Base-by-base conservation (phyloP, 2,329 filamentous ascomycete species). In the Leptographium flavum region DNA sequence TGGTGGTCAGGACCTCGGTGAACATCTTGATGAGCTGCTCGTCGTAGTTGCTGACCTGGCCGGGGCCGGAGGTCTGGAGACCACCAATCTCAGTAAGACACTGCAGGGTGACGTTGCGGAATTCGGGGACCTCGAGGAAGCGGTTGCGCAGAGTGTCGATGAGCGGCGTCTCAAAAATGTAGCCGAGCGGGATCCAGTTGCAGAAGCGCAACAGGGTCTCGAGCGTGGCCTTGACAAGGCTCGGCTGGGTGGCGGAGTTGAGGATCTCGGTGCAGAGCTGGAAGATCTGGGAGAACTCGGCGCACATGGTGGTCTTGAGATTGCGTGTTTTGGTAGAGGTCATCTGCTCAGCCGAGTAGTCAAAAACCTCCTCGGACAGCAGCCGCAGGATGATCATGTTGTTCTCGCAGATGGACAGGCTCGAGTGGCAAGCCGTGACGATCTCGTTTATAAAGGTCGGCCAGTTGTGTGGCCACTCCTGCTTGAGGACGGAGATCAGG, bases 401-500 rank as follows among this genome's bases (percentile, higher is more conserved):
- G 71, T 98, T 98, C 69, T 98, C 92, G 75, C 93, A 98, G 56
- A 98, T 93, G 32, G 90, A 92, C 45, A 98, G 71, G 64, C 84
- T 95, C 54, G 86, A 90, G 62, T 94, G 88, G 66, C 88, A 96
- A 46, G 92, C 90, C 21, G 87, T 83, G 56, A 98, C 87, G 64
- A 98, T 98, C 70, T 98, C 92, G 71, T 96, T 96, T 74, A 98
- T 96, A 66, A 98, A 98, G 19, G 87, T 94, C 11, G 93, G 92
- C 92, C 93, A 98, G 71, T 98, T 94, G 67, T 96, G 90, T 47
- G 92, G 92, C 92, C 92, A 98, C 66, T 98, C 92, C 67, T 98
- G 92, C 73, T 98, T 98, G 59, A 98, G 71, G 52, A 98, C 90
- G 47, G 88, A 95, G 56, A 98, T 87, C 52, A 98, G 82, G 47